Conservation (phyloP, 192 early-diverging fungal species). For the Thoreauomyces humboldtii region DNA sequence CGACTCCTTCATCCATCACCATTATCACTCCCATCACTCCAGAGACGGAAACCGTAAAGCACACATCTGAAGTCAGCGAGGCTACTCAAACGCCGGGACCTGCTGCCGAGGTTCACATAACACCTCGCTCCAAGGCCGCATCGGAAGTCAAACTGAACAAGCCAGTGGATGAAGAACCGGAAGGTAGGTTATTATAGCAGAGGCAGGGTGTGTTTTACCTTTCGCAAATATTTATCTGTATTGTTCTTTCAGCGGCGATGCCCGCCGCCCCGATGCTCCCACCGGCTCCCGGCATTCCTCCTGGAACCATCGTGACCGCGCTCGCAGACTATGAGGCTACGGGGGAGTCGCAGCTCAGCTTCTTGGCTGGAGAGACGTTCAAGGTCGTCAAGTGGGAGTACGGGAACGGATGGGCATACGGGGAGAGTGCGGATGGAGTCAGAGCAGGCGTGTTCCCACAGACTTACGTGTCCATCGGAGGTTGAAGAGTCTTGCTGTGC, state of each 20-base stretch:
- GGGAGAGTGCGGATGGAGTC: constrained; percentile 1
- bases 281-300: constrained; percentile 16
- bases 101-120: too few species aligned
- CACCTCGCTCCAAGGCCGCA: too few species aligned
- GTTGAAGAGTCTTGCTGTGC: too few species aligned
- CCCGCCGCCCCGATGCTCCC: constrained; percentile 24
- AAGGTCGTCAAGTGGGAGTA: constrained; percentile 27
- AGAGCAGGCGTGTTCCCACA: constrained; percentile 25
- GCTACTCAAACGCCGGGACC: too few species aligned
- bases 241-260: not conserved
- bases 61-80: too few species aligned
- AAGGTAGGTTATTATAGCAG: too few species aligned
- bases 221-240: not conserved
- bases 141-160: too few species aligned
- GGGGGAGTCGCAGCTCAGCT: constrained; percentile 8
- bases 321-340: constrained; percentile 11
- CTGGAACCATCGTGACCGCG: constrained; percentile 16
- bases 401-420: constrained; percentile 30
- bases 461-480: constrained; percentile 29
- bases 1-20: too few species aligned
- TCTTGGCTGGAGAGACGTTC: constrained; percentile 15
- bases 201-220: too few species aligned
- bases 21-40: too few species aligned
- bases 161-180: too few species aligned
- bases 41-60: too few species aligned